Evolutionary conservation across 2,329 filamentous ascomycete species (phyloP).

Genomic region (Neonectria neomacrospora): DNA sequence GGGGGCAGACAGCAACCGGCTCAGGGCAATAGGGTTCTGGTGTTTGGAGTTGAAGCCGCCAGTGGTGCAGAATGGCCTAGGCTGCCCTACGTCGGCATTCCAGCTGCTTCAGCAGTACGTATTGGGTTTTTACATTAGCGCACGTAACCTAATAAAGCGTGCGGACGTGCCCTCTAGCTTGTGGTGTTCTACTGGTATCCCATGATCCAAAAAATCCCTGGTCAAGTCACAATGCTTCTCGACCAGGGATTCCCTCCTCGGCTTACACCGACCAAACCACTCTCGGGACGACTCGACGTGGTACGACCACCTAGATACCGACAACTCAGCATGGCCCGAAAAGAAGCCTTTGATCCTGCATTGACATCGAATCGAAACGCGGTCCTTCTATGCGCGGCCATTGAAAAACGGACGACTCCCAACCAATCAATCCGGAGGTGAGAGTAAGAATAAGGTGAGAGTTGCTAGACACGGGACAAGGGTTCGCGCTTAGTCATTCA

Average conservation of each 20-base stretch:
- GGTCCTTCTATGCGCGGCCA: slow-evolving; percentile 15
- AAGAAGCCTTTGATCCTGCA: not conserved
- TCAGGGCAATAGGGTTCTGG: not conserved
- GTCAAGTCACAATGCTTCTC: not conserved
- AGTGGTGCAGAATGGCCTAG: not conserved
- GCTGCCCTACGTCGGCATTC: not conserved
- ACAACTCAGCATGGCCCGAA: not conserved
- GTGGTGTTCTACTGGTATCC: not conserved
- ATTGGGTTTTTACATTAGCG: not conserved
- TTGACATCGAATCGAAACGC: slow-evolving; percentile 14
- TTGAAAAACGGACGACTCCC: not conserved
- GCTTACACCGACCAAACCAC: slow-evolving; percentile 8
- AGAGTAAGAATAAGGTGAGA: slow-evolving; percentile 6
- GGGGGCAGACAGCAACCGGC: too few relatives aligned
- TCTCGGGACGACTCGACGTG: not conserved
- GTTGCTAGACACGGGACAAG: not conserved
- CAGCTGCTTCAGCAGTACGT: not conserved
- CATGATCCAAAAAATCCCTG: not conserved
- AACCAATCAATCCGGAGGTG: slow-evolving; percentile 19
- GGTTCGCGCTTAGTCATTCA: slow-evolving; percentile 19
- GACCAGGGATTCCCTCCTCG: slow-evolving; percentile 1
- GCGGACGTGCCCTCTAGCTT: not conserved
- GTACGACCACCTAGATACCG: not conserved
- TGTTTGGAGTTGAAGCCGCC: not conserved
- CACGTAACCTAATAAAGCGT: not conserved